Conservation (phyloP, 306 rosid species). For the Casuarina cunninghamiana region DNA sequence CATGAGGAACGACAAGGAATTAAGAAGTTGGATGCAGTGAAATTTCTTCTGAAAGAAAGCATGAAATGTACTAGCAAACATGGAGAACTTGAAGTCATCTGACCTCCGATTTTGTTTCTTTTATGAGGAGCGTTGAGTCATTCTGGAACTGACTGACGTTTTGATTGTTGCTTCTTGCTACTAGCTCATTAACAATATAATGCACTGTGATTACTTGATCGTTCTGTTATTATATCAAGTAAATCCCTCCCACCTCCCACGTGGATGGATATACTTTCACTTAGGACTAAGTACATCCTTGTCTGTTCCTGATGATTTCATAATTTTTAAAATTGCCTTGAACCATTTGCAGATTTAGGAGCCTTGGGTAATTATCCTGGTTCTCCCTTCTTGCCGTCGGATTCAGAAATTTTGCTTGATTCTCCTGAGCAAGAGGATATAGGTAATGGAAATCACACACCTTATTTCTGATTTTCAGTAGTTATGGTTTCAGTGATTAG, state of each 20-base stretch:
- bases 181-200: background rate
- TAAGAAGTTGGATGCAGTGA: background rate
- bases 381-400: constrained; percentile 92
- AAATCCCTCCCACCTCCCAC: background rate
- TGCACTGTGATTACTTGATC: background rate
- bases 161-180: constrained; percentile 2
- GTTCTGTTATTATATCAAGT: constrained; percentile 7
- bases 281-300: background rate
- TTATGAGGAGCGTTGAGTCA: background rate
- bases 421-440: constrained; percentile 94
- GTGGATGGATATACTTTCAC: background rate
- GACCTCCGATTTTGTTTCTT: background rate
- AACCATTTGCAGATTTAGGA: constrained; percentile 78
- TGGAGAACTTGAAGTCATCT: background rate
- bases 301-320: background rate
- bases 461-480: background rate
- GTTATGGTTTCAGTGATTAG: constrained; percentile 6
- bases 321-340: constrained; percentile 9
- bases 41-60: constrained; percentile 4
- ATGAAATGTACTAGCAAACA: constrained; percentile 4
- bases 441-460: constrained; percentile 46
- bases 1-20: background rate
- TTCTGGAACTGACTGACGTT: background rate
- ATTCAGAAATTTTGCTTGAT: constrained; percentile 87
- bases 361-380: constrained; percentile 90